Percentiles rank a stretch among this genome's conserved stretches.
phyloP scores from a whole-genome alignment of 2,329 filamentous ascomycete species.

The Zymoseptoria crescenta region DNA sequence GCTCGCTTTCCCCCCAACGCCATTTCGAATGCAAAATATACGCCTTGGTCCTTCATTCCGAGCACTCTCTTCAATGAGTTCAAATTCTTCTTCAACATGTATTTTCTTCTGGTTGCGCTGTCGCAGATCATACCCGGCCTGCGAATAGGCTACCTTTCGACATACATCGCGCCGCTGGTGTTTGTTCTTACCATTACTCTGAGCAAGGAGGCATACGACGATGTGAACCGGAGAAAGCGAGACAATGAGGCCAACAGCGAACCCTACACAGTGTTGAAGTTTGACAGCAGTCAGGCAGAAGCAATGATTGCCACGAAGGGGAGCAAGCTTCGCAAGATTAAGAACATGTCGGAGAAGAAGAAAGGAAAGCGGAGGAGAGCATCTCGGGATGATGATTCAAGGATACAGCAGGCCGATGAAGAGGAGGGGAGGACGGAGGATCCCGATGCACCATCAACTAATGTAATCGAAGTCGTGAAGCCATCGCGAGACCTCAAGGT shows the following conservation, averaged over 20 bases:
- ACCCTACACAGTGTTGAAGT: conserved; percentile 68
- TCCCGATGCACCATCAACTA: conserved; percentile 29
- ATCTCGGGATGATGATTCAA: conserved; percentile 33
- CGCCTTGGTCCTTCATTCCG: conserved; percentile 85
- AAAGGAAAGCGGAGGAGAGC: conserved; percentile 24
- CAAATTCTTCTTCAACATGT: conserved; percentile 99
- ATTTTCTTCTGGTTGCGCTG: conserved; percentile 89
- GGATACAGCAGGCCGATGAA: conserved; percentile 58
- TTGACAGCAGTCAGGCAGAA: conserved; percentile 45
- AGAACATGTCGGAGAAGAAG: conserved; percentile 26
- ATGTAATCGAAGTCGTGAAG: conserved; percentile 57
- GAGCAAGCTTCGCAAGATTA: conserved; percentile 27
- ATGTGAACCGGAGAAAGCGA: conserved; percentile 74
- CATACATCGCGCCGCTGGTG: conserved; percentile 83
- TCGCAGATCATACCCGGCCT: conserved; percentile 87
- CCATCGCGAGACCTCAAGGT: conserved; percentile 85
- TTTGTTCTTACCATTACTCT: conserved; percentile 90
- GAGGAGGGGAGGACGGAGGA: conserved; percentile 52
- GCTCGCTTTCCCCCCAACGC: conserved; percentile 80
- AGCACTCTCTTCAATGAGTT: conserved; percentile 97
- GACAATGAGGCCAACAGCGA: conserved; percentile 95
- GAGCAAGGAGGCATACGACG: conserved; percentile 92
- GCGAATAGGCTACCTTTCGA: conserved; percentile 87
- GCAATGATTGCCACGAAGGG: conserved; percentile 12
- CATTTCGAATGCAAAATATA: conserved; percentile 97